Evolutionary conservation across 2,329 filamentous ascomycete genomes (phyloP).

Genomic region (Ampelomyces quisqualis): DNA sequence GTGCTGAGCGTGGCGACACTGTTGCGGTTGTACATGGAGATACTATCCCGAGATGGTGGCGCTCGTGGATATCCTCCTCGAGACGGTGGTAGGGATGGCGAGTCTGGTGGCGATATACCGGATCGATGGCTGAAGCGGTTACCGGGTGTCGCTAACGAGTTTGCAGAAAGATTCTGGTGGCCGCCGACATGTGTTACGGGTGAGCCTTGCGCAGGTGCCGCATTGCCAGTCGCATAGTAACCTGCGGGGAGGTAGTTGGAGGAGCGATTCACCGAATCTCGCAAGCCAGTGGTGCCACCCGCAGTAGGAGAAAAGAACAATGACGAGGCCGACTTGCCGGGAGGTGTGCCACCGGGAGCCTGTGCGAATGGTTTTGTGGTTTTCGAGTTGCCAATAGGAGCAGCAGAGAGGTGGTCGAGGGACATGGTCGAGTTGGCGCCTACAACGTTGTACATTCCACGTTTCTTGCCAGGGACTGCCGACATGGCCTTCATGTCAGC

Average conservation of each 20-base stretch:
- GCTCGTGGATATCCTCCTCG: conserved; percentile 38
- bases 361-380: conserved; percentile 35
- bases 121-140: conserved; percentile 39
- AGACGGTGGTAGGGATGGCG: conserved; percentile 40
- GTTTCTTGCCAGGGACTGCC: conserved; percentile 40
- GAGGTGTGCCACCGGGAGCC: conserved; percentile 23
- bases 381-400: conserved; percentile 37
- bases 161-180: conserved; percentile 34
- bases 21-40: conserved; percentile 40
- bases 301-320: conserved; percentile 97
- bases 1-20: conserved; percentile 39
- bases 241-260: conserved; percentile 86
- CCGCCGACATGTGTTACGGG: conserved; percentile 49
- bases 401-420: conserved; percentile 52
- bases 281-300: conserved; percentile 53
- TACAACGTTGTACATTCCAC: conserved; percentile 47
- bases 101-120: conserved; percentile 38
- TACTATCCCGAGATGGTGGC: conserved; percentile 36
- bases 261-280: conserved; percentile 58
- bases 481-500: conserved; percentile 68
- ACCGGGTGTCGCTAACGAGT: conserved; percentile 32
- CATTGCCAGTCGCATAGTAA: conserved; percentile 76
- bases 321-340: conserved; percentile 47
- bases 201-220: conserved; percentile 46
- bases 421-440: conserved; percentile 57